Evolutionary conservation across 164 flowering plant species (phyloP), one percentile per base, ranked within the genome.

Genomic region (Vitis cinerea): DNA sequence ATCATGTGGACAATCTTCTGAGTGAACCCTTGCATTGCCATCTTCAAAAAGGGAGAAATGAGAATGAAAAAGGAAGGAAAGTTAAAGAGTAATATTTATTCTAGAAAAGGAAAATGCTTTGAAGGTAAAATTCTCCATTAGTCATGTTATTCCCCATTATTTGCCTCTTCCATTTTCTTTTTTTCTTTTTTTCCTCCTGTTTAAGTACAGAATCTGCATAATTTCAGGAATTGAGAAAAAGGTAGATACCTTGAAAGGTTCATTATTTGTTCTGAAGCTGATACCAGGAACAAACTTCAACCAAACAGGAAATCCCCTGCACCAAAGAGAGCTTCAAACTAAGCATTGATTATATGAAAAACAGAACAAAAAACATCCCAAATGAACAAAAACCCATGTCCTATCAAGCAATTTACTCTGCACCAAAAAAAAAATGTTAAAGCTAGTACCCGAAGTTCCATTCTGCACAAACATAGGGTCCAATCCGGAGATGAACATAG

Each of bases 21-120:
- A 1, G 91, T 85, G 82, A 90, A 90, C 19, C 85, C 84, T 83
- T 88, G 86, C 95, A 90, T 90, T 71, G 89, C 92, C 58, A 66
- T 83, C 94, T 90, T 72, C 69, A 80, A 4, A 62, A 60, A 16
- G 9, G 70, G 50, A 56, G 44, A 37, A 37, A 37, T 37, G 44
- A 37, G 44, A 37, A 37, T 37, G 44, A 3, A 37, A 37, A 37
- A 37, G 7, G 4, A 37, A 37, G 4, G 13, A 5, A 8, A 52
- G 8, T 52, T 3, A 37, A 37, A 37, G 6, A 37, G 44, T 37
- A 37, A 37, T 37, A 37, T 37, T 37, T 37, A 37, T 37, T 37
- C 4, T 37, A 37, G 44, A 37, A 37, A 37, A 37, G 7, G 44
- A 37, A 37, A 3, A 37, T 37, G 7, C 44, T 37, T 37, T 37